Conservation (phyloP, 257 asterid genomes). For the Leonotis leonurus region DNA sequence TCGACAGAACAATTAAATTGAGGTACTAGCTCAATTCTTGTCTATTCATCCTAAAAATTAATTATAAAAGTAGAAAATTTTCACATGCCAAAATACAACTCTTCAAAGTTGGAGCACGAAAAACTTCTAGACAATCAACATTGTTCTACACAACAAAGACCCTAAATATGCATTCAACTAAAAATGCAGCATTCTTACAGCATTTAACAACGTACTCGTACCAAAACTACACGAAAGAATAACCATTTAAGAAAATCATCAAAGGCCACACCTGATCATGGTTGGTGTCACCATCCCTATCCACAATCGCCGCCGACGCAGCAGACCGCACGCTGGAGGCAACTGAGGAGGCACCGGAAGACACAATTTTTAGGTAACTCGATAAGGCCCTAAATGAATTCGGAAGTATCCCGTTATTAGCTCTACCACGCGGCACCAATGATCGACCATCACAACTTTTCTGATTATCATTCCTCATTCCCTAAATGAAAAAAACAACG, state of each 20-base stretch:
- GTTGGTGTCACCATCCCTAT: conserved; percentile 60
- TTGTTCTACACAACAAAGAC: not conserved
- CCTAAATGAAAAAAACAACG: conserved; percentile 20
- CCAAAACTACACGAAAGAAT: not conserved
- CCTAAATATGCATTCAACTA: not conserved
- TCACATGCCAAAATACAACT: not conserved
- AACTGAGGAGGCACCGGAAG: conserved; percentile 76
- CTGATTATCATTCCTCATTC: conserved; percentile 68
- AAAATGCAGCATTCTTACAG: not conserved
- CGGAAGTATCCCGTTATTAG: conserved; percentile 48
- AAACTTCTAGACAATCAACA: not conserved
- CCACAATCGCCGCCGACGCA: conserved; percentile 78
- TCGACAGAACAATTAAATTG: not conserved
- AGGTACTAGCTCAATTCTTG: not conserved
- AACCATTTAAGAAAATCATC: not conserved
- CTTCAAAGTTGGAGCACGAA: not conserved
- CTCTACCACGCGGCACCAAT: conserved; percentile 38
- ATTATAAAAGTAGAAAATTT: not conserved
- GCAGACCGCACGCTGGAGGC: conserved; percentile 86
- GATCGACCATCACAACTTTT: conserved; percentile 41
- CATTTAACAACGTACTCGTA: not conserved
- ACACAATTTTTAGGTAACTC: conserved; percentile 61
- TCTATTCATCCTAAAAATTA: not conserved
- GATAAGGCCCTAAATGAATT: conserved; percentile 68
- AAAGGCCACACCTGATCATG: conserved; percentile 54